Evolutionary conservation across 148 eudicot genomes (phyloP).

Genomic region (Chenopodium berlandieri): DNA sequence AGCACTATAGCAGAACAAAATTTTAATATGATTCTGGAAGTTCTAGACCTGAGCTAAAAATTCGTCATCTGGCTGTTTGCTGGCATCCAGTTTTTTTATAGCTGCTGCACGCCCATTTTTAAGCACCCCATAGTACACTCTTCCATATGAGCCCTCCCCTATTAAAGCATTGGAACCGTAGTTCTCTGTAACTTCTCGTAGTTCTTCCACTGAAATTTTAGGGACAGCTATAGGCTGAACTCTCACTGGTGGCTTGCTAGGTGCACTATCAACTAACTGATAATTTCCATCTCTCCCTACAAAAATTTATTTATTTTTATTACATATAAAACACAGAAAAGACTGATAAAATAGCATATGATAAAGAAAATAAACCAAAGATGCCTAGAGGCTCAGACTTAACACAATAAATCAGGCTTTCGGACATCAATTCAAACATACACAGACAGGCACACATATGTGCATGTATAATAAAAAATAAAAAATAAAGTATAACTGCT

Average conservation of each 20-base stretch:
- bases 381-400: not conserved
- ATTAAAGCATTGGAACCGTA: constrained; percentile 78
- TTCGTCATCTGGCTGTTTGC: constrained; percentile 69
- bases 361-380: not conserved
- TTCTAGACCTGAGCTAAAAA: constrained; percentile 68
- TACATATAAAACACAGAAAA: not conserved
- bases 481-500: not conserved
- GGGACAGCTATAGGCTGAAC: constrained; percentile 65
- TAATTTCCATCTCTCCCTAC: constrained; percentile 41
- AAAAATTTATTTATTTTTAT: not conserved
- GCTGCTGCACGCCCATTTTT: constrained; percentile 66
- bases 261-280: constrained; percentile 33
- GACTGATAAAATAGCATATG: too few species aligned
- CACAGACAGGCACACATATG: not conserved
- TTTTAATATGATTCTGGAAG: not conserved
- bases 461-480: not conserved
- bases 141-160: constrained; percentile 92
- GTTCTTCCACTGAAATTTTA: constrained; percentile 61
- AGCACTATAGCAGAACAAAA: not conserved
- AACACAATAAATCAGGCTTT: not conserved
- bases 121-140: constrained; percentile 69
- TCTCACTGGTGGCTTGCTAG: constrained; percentile 52
- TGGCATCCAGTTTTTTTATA: constrained; percentile 76
- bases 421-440: not conserved
- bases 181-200: constrained; percentile 70